Base-by-base conservation (phyloP, 768 basidiomycete genomes). In the Boletus rubroflammeus region DNA sequence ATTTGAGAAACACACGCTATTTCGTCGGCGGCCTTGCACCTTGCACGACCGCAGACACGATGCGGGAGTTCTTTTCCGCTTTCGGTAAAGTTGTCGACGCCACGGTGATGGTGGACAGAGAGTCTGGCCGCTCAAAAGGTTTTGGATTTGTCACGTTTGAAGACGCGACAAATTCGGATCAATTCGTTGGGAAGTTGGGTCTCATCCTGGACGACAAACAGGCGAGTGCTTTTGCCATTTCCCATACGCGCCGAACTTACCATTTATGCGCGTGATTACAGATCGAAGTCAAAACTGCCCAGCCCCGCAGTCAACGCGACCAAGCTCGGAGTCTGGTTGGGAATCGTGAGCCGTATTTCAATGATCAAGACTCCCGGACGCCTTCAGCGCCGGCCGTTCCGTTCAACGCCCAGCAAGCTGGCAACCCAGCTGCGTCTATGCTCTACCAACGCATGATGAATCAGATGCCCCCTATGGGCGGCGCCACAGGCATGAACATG, bases 131-230 rank as follows among this genome's bases (percentile, higher is more conserved):
- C 25, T 86, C 84, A 31, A 90, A 92, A 68, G 90, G 90, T 1
- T 93, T 93, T 60, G 90, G 89, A 0, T 93, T 93, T 57, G 85
- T 92, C 42, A 93, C 90, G 0, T 93, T 90, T 65, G 82, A 84
- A 58, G 83, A 87, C 57, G 79, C 78, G 36, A 71, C 72, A 6
- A 81, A 79, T 54, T 78, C 85, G 7, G 85, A 88, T 25, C 80
- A 82, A 55, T 80, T 87, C 10, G 80, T 92, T 39, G 83, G 81
- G 3, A 82, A 82, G 56, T 73, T 81, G n/a, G 84, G 83, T 14
- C 75, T 90, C 40, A 73, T 84, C 21, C 70, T 91, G 47, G 89
- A 91, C 56, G 90, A 89, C 42, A 90, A 90, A 64, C 80, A 85
- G 77, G 90, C 85, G 47, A 56, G 79, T 70, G 21, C 5, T 19